These are phyloP conservation scores for Stachybotrys chlorohalonatus DNA, from an alignment of 2,329 filamentous ascomycete species.

Conservation along the genomic window DNA sequence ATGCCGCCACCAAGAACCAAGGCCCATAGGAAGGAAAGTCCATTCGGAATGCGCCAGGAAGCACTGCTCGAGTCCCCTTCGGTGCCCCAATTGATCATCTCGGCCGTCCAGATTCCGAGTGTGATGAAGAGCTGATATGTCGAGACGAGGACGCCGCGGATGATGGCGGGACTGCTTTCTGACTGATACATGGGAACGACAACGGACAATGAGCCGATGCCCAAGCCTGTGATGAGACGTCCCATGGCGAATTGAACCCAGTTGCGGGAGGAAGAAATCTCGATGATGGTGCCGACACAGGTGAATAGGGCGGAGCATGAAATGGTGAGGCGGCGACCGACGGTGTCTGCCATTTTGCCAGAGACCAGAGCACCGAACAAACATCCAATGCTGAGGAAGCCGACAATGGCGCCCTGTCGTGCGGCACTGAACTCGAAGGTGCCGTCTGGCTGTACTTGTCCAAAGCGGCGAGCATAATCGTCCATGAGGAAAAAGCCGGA, in stretches of 20 bases:
- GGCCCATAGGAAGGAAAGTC: constrained; percentile 46
- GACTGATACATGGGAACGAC: constrained; percentile 61
- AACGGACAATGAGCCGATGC: constrained; percentile 56
- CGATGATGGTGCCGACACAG: constrained; percentile 54
- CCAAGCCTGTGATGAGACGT: constrained; percentile 55
- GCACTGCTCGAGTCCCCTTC: constrained; percentile 32
- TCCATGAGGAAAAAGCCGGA: constrained; percentile 53
- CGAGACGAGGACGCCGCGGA: constrained; percentile 54
- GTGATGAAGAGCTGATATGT: constrained; percentile 64
- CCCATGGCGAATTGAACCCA: constrained; percentile 61
- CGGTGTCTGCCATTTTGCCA: constrained; percentile 51
- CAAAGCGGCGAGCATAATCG: constrained; percentile 48
- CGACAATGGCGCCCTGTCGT: constrained; percentile 53
- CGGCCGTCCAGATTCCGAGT: constrained; percentile 52
- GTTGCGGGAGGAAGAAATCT: constrained; percentile 42
- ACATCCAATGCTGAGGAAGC: constrained; percentile 51
- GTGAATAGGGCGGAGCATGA: constrained; percentile 54
- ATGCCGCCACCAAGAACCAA: constrained; percentile 40
- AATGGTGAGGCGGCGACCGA: constrained; percentile 55
- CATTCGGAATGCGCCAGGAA: constrained; percentile 56
- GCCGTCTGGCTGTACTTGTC: constrained; percentile 27
- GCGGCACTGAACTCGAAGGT: constrained; percentile 43
- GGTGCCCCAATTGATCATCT: constrained; percentile 55
- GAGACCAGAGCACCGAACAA: constrained; percentile 47
- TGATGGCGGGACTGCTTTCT: constrained; percentile 54